phyloP scores from a whole-genome alignment of 1,284 basidiomycete genomes.

The Singerocomus inundabilis region DNA sequence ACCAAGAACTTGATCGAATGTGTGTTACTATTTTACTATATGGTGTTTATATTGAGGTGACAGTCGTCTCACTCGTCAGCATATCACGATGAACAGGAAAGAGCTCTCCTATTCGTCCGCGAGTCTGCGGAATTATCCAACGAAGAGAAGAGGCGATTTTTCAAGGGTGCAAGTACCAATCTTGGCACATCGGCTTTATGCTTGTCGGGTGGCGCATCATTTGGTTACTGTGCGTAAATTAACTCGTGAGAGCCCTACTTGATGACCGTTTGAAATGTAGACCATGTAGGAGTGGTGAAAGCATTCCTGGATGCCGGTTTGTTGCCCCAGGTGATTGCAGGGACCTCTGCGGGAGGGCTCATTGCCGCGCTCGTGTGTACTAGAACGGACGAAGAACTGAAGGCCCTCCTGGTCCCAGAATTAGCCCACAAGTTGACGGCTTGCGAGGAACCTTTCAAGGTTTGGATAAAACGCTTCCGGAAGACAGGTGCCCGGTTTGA shows the following conservation, averaged over 20 bases:
- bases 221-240: conserved; percentile 77
- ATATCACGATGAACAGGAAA: conserved; percentile 80
- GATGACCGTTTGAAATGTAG: conserved; percentile 38
- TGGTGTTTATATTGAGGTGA: not conserved
- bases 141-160: conserved; percentile 92
- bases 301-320: conserved; percentile 88
- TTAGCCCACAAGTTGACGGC: conserved; percentile 89
- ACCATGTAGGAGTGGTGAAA: conserved; percentile 89
- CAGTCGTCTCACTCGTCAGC: conserved; percentile 39
- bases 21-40: conserved; percentile 31
- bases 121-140: conserved; percentile 69
- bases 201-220: conserved; percentile 90
- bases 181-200: conserved; percentile 90
- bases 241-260: not conserved
- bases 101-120: conserved; percentile 72
- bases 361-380: conserved; percentile 87
- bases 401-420: conserved; percentile 72
- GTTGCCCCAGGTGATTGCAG: conserved; percentile 87
- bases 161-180: conserved; percentile 86
- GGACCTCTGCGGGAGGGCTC: conserved; percentile 91
- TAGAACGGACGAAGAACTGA: conserved; percentile 87
- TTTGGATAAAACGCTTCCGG: conserved; percentile 84
- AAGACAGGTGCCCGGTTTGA: conserved; percentile 94
- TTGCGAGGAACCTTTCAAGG: conserved; percentile 78
- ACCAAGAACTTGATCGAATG: conserved; percentile 87